Evolutionary conservation across 331 rosid species (phyloP).

Genomic region (Cucumis variabilis): DNA sequence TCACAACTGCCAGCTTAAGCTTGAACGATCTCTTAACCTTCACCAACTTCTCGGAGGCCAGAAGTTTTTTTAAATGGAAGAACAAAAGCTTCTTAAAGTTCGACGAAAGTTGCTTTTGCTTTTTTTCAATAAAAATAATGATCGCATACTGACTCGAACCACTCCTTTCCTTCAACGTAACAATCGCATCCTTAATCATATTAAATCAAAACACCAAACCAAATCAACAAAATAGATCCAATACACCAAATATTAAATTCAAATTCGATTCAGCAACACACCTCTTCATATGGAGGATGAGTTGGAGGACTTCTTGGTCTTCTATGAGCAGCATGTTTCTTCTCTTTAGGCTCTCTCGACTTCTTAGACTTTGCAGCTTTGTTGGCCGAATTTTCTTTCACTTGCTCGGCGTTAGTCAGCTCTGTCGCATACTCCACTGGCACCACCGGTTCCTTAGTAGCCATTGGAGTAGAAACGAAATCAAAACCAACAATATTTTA

Average conservation of each 20-base stretch:
- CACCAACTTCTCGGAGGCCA: slow-evolving; percentile 62
- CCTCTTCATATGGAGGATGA: slow-evolving; percentile 94
- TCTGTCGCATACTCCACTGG: slow-evolving; percentile 50
- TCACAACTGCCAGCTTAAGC: slow-evolving; percentile 41
- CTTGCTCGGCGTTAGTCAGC: slow-evolving; percentile 33
- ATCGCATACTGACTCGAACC: slow-evolving; percentile 96
- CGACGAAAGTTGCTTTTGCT: slow-evolving; percentile 70
- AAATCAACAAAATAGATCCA: slow-evolving; percentile 34
- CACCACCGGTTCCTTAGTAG: slow-evolving; percentile 58
- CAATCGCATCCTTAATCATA: slow-evolving; percentile 93
- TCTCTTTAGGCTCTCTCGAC: slow-evolving; percentile 58
- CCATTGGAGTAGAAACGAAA: slow-evolving; percentile 45
- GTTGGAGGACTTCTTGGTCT: slow-evolving; percentile 53
- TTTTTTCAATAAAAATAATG: slow-evolving; percentile 73
- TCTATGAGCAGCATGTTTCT: slow-evolving; percentile 54
- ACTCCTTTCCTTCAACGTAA: slow-evolving; percentile 64
- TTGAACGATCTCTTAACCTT: slow-evolving; percentile 77
- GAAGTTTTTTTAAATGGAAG: slow-evolving; percentile 79
- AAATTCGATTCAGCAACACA: not conserved
- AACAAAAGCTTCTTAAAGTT: slow-evolving; percentile 78
- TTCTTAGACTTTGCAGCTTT: slow-evolving; percentile 53
- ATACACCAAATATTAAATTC: not conserved
- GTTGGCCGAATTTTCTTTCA: slow-evolving; percentile 39
- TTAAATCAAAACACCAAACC: slow-evolving; percentile 19
- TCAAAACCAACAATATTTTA: not conserved